Percentiles rank a stretch among this genome's conserved stretches.
phyloP scores from a whole-genome alignment of 805 yeast species.

The Candida lessepsii region DNA sequence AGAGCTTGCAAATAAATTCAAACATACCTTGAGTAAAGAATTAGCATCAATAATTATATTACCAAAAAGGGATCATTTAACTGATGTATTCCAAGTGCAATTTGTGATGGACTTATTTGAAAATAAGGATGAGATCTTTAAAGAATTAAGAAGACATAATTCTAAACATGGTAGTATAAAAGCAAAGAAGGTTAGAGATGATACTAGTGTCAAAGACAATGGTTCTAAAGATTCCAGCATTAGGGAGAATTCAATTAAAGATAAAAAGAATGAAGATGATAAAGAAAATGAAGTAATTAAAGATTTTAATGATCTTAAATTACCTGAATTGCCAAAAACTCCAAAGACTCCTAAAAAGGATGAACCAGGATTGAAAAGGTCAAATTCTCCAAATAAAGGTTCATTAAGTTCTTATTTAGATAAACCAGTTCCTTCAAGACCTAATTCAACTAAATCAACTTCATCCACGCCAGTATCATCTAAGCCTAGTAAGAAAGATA shows the following conservation, averaged over 20 bases:
- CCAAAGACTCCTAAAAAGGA: constrained; percentile 15
- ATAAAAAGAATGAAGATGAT: too few species aligned
- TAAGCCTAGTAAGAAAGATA: constrained; percentile 23
- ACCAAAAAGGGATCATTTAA: constrained; percentile 28
- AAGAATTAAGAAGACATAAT: constrained; percentile 49
- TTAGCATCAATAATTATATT: constrained; percentile 29
- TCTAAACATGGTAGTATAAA: constrained; percentile 13
- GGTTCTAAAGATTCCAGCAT: too few species aligned
- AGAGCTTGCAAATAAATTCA: constrained; percentile 34
- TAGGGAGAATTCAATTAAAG: too few species aligned
- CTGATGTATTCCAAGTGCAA: constrained; percentile 57
- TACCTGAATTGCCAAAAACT: constrained; percentile 7
- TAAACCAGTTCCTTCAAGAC: constrained; percentile 8
- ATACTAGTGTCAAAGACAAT: too few species aligned
- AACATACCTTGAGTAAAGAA: constrained; percentile 59
- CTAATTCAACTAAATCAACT: neutral
- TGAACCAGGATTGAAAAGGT: constrained; percentile 28
- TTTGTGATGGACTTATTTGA: constrained; percentile 62
- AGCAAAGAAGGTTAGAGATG: neutral
- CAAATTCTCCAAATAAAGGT: constrained; percentile 41
- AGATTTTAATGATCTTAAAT: neutral
- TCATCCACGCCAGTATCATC: constrained; percentile 25
- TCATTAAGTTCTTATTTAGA: constrained; percentile 22
- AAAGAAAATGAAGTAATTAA: neutral
- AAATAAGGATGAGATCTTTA: constrained; percentile 61